Evolutionary conservation across 495 filamentous ascomycete genomes (phyloP), one percentile per base, ranked within the genome.

Genomic region (Durotheca rogersii): DNA sequence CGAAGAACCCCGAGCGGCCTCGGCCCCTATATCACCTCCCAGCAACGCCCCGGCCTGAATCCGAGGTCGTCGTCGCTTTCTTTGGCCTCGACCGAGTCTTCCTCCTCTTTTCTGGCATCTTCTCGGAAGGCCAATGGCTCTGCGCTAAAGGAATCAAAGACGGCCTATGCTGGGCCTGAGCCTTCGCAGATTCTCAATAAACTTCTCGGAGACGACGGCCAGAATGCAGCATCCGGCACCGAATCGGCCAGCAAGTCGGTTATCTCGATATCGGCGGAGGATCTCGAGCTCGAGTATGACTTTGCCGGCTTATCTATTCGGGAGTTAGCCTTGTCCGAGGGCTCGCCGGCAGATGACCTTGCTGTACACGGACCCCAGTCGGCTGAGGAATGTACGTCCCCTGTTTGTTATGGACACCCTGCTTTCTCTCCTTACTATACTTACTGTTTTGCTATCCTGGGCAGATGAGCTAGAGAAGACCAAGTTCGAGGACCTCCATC

Each of bases 401-500:
- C 12, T 31, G 32, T 31, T 45, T 16, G 4, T 9, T 27, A 4
- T 27, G 23, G 23, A 27, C 9, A 33, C 51, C 45, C 38, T 48
- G 19, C 27, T 9, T 29, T 47, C 17, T 15, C 64, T 55, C 54
- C 27, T 47, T 54, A 59, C 42, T 47, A 61, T 29, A 56, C 60
- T 29, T 36, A 25, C 40, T 54, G 40, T 54, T 52, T n/a, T n/a
- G n/a, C 52, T 41, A 33, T 42, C 49, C 48, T n/a, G n/a, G 34
- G 42, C 51, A 91, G 87, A 88, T 67, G 88, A 95, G 63, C 77
- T 79, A 62, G 90, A 96, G 41, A 87, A 88, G 60, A 79, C 87
- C 54, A 94, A 87, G 56, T 96, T 95, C 57, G 84, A 96, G 66
- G 90, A 95, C 36, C 76, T 98, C 23, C 93, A 97, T 65, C 81